Base-by-base conservation (phyloP, 2,329 filamentous ascomycete genomes). In the Mycosphaerella sp. region DNA sequence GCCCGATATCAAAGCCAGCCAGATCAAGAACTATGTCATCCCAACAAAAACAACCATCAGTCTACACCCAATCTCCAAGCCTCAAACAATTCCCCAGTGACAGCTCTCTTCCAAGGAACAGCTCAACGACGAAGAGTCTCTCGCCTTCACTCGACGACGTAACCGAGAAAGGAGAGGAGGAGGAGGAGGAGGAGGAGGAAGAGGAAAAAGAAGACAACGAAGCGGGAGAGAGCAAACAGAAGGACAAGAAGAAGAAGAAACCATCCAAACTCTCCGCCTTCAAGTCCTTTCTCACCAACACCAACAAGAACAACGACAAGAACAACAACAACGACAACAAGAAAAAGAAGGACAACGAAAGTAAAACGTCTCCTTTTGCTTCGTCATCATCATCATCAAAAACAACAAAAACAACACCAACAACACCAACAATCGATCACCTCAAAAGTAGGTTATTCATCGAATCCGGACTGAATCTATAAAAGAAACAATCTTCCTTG, bases 71-170 rank as follows among this genome's bases (percentile, higher is more conserved):
- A 46, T 21, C 21, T 21, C 23, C 31, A 23, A 34, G 42, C 5
- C 42, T 52, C 36, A 21, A 52, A 6, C 50, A 53, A 43, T 8
- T 14, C 1, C 12, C 23, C 12, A 23, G 50, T n/a, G 44, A 52
- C 39, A 53, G 38, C 17, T 53, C 51, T 31, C 51, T 43, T 11
- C 45, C 53, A 36, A 42, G 43, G n/a, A 52, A 55, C 53, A 47
- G 23, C 9, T 48, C 51, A 8, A 44, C 44, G 11, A 55, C 31
- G 23, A 39, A 51, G 38, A 48, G 45, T 32, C 48, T 36, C 26
- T 46, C 48, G 32, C 29, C 48, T 9, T 26, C 26, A 26, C 39
- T 55, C 14, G 14, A 17, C 14, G 14, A 17, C 14, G 14, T 17
- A 17, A 17, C 14, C 14, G 14, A 17, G 14, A 17, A 17, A 17